Evolutionary conservation across 768 basidiomycete genomes (phyloP), one percentile per base, ranked within the genome.

Genomic region (Leccinellum luteum): DNA sequence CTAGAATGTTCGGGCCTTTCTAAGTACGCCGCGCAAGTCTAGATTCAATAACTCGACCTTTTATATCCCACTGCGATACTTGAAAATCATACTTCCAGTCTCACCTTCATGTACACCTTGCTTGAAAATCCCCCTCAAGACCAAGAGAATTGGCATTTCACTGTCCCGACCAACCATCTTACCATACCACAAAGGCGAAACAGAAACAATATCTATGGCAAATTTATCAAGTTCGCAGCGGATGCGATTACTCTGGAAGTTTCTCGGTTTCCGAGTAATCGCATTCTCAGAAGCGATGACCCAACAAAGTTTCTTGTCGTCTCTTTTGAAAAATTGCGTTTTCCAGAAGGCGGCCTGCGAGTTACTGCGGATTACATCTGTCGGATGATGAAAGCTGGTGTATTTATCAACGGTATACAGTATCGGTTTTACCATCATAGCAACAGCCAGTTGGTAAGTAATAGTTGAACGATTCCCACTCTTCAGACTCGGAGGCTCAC

Each of bases 401-500:
- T 89, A 1, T 80, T 79, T 62, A 62, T 86, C 62, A 87, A 88
- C 59, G 77, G 75, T 1, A 68, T 78, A 0, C 82, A 86, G 60
- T 86, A 87, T 66, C 81, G 86, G 2, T 88, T 87, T 66, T 87
- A 86, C 57, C 83, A 84, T 55, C 86, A 89, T 57, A 86, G 86
- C 43, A 86, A 87, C 64, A 87, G 85, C 58, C 86, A 89, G 60
- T 63, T 87, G 66, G 85, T 85, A 59, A 76, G 70, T 7, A 21
- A 13, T 13, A 12, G 14, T 34, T 3, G 14, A n/a, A 30, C 12
- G 12, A 3, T 44, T 27, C 12, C 43, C 0, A 5, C 1, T 32
- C 51, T 28, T 15, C 17, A 12, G 27, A 45, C 51, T n/a, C n/a
- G n/a, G n/a, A n/a, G n/a, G 54, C 47, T 61, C 6, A 62, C 44